phyloP scores from a whole-genome alignment of 306 rosid species.

The Rosa rugosa region DNA sequence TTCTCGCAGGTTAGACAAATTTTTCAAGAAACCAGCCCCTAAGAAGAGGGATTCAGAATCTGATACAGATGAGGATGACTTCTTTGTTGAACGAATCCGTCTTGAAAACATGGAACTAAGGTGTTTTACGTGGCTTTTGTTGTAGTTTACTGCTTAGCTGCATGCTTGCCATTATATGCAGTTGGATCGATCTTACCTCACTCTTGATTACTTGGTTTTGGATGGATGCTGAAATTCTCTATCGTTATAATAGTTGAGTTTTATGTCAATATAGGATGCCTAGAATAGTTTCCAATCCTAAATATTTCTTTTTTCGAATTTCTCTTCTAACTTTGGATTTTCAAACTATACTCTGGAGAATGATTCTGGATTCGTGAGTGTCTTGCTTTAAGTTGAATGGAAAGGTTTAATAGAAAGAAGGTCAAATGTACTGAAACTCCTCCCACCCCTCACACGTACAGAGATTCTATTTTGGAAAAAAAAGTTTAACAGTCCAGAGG shows the following conservation, averaged over 20 bases:
- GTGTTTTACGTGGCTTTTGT: conserved; percentile 30
- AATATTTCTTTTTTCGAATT: background rate
- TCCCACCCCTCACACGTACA: too few species aligned
- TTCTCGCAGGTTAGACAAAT: conserved; percentile 65
- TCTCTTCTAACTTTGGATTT: background rate
- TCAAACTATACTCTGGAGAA: background rate
- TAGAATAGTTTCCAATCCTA: too few species aligned
- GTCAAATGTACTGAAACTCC: background rate
- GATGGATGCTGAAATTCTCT: conserved; percentile 1
- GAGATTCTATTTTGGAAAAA: too few species aligned
- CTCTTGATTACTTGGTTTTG: background rate
- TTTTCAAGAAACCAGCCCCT: conserved; percentile 44
- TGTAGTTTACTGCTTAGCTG: background rate
- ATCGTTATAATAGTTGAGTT: background rate
- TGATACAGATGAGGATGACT: conserved; percentile 45
- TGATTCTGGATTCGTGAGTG: background rate
- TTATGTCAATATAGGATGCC: background rate
- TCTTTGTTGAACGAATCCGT: conserved; percentile 75
- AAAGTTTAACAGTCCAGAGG: too few species aligned
- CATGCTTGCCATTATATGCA: background rate
- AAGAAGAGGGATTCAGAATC: conserved; percentile 44
- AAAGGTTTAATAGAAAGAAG: background rate
- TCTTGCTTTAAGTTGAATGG: background rate
- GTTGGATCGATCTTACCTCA: background rate
- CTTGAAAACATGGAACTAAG: conserved; percentile 86